Base-by-base conservation (phyloP, 345 rosid genomes). In the Combretum micranthum region DNA sequence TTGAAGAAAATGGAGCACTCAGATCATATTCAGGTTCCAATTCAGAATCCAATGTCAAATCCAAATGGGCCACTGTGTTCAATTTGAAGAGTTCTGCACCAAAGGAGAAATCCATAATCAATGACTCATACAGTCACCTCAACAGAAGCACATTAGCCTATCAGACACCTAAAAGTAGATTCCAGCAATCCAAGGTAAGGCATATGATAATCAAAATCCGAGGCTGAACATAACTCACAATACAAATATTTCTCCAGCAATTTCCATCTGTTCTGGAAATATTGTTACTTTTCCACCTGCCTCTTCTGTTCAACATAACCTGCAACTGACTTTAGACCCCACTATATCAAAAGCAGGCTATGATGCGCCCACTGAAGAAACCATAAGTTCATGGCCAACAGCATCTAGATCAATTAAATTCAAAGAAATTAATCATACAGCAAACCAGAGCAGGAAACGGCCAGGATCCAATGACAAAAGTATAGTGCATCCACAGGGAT, bases 21-120 rank as follows among this genome's bases (percentile, higher is more conserved):
- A 65, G 76, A 69, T 78, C 83, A 64, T 62, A 61, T 66, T 78
- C 84, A 43, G 69, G 83, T 68, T 80, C 85, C 68, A 78, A 82
- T 68, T 78, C 91, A 51, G 91, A 82, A 53, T 71, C 77, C 79
- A 23, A 73, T 43, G 70, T 64, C 74, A 77, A 70, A 59, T 66
- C 65, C 53, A 69, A 65, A 57, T 67, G 52, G 47, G 72, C 48
- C 66, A 60, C 45, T 47, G 68, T 55, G 61, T 68, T 61, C 50
- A 60, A 52, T 60, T 57, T 77, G 48, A 62, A 56, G 66, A 70
- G 65, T 67, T 55, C 53, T 56, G 67, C 59, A 42, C 67, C 53
- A 21, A 64, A 55, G 57, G 78, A 70, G 39, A 75, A 65, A 59
- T 54, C 74, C 63, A 64, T 61, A 54, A 69, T 78, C 63, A 77